These are phyloP conservation scores for Ophiocordyceps polyrhachis-furcata DNA, from an alignment of 2,329 filamentous ascomycete species.

Conservation along the genomic window DNA sequence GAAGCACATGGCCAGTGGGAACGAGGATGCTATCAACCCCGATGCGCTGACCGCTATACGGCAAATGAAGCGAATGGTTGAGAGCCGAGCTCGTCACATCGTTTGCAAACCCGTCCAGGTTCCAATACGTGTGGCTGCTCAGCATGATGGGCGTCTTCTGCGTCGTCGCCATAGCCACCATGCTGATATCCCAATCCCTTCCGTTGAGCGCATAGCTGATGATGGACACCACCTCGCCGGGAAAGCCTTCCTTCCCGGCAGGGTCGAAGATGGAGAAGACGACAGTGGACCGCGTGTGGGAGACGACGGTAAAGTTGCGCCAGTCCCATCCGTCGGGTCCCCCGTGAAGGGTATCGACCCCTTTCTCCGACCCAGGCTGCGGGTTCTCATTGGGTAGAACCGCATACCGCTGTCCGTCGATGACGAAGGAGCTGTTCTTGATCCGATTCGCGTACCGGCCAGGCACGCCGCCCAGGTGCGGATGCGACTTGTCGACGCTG, in stretches of 20 bases:
- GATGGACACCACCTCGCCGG: slow-evolving; percentile 55
- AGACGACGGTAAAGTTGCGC: slow-evolving; percentile 59
- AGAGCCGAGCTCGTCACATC: slow-evolving; percentile 44
- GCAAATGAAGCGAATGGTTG: slow-evolving; percentile 56
- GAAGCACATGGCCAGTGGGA: slow-evolving; percentile 57
- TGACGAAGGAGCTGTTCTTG: slow-evolving; percentile 53
- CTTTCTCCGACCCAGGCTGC: slow-evolving; percentile 27
- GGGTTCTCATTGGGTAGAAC: slow-evolving; percentile 46
- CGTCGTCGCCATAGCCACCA: slow-evolving; percentile 50
- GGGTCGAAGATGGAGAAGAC: slow-evolving; percentile 59
- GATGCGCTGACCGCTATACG: slow-evolving; percentile 52
- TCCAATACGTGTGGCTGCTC: slow-evolving; percentile 61
- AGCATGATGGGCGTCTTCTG: slow-evolving; percentile 73
- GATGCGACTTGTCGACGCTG: slow-evolving; percentile 41
- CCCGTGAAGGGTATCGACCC: slow-evolving; percentile 49
- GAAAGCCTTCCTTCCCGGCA: slow-evolving; percentile 59
- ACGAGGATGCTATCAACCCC: slow-evolving; percentile 53
- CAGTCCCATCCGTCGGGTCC: slow-evolving; percentile 58
- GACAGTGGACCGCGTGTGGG: slow-evolving; percentile 46
- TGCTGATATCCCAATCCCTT: slow-evolving; percentile 53
- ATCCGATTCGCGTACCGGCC: slow-evolving; percentile 70
- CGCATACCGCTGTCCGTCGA: slow-evolving; percentile 43
- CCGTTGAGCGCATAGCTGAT: slow-evolving; percentile 54
- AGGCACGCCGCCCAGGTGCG: slow-evolving; percentile 54
- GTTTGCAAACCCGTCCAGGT: slow-evolving; percentile 63